Conservation (phyloP, 306 rosid genomes). For the Quercus bicolor region DNA sequence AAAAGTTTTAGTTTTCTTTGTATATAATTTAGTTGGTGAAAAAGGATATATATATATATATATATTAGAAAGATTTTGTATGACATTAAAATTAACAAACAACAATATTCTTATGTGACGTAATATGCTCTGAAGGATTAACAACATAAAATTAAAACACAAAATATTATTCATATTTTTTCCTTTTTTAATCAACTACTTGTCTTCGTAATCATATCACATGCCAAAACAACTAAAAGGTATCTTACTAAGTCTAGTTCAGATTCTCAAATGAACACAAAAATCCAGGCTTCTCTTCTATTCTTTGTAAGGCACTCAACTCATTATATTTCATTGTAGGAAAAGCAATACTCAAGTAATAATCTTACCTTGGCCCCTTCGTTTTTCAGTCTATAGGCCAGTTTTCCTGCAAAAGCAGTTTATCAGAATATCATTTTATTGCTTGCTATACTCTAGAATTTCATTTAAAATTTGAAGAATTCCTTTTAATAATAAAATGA, state of each 20-base stretch:
- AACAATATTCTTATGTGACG: not conserved
- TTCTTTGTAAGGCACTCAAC: not conserved
- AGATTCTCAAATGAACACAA: not conserved
- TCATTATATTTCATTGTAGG: not conserved
- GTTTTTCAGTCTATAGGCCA: conserved; percentile 84
- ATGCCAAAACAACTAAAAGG: not conserved
- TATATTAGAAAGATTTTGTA: no score
- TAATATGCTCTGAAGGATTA: not conserved
- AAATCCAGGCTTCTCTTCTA: not conserved
- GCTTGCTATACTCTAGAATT: not conserved
- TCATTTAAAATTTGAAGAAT: not conserved
- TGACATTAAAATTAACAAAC: not conserved
- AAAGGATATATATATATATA: no score
- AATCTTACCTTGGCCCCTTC: conserved; percentile 85
- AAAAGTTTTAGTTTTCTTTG: no score
- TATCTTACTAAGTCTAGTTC: not conserved
- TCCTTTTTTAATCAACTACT: not conserved
- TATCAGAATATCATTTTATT: conserved; percentile 27
- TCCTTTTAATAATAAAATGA: no score
- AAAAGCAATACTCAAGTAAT: conserved; percentile 17
- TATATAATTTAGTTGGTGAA: no score
- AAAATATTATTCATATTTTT: not conserved
- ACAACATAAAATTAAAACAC: not conserved
- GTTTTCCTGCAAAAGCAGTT: conserved; percentile 67
- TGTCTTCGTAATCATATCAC: not conserved